These are phyloP conservation scores for Besnoitia besnoiti DNA, from an alignment of 169 alveolate species.

Conservation along the genomic window DNA sequence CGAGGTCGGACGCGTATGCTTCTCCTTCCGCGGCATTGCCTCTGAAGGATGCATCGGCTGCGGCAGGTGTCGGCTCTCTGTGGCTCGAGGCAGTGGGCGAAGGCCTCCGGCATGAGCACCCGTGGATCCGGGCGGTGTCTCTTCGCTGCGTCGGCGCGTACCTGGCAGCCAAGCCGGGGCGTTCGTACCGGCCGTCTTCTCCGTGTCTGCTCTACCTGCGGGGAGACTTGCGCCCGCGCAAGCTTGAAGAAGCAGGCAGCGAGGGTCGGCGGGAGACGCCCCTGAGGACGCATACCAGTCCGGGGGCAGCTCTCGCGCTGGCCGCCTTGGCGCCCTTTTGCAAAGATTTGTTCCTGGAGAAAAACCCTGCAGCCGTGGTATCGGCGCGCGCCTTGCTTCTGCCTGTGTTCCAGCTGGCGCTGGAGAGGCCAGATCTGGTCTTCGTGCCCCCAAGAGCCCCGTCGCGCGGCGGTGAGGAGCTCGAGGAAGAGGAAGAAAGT, in stretches of 20 bases:
- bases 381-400: slow-evolving; percentile 30
- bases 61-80: slow-evolving; percentile 20
- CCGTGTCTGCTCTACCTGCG: slow-evolving; percentile 23
- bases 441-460: slow-evolving; percentile 3
- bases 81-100: slow-evolving; percentile 34
- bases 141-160: slow-evolving; percentile 58
- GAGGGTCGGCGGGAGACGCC: neutral
- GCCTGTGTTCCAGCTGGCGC: neutral
- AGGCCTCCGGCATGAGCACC: slow-evolving; percentile 48
- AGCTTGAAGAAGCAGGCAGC: neutral
- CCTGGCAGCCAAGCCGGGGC: slow-evolving; percentile 23
- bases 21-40: neutral
- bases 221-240: neutral
- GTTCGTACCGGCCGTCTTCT: neutral
- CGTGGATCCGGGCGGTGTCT: slow-evolving; percentile 61
- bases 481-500: neutral
- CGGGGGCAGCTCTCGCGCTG: neutral
- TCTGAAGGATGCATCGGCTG: neutral
- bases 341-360: slow-evolving; percentile 48
- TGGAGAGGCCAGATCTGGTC: slow-evolving; percentile 11
- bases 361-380: slow-evolving; percentile 48
- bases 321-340: slow-evolving; percentile 46
- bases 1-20: neutral
- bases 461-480: neutral
- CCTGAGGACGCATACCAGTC: neutral